phyloP scores from a whole-genome alignment of 495 filamentous ascomycete species.

The Aspergillus egyptiacus region DNA sequence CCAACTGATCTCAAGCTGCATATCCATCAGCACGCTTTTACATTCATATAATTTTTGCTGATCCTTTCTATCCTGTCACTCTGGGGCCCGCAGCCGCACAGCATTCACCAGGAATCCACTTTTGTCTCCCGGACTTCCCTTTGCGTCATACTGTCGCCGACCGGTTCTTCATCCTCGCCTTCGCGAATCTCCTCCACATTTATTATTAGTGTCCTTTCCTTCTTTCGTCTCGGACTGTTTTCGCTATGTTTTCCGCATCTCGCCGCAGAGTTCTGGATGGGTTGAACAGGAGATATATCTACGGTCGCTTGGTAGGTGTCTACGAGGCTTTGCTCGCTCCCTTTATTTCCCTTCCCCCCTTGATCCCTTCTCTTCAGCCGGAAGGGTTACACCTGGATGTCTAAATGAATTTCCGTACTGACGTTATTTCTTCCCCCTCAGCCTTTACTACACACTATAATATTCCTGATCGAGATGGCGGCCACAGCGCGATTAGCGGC shows the following conservation, averaged over 20 bases:
- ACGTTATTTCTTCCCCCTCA: conserved; percentile 29
- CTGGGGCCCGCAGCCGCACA: conserved; percentile 1
- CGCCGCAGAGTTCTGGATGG: conserved; percentile 59
- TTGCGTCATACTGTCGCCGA: conserved; percentile 41
- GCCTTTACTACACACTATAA: conserved; percentile 81
- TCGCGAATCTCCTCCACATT: conserved; percentile 1
- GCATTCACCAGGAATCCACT: conserved; percentile 3
- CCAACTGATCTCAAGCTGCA: no score
- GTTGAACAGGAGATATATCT: conserved; percentile 73
- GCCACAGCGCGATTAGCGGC: conserved; percentile 71
- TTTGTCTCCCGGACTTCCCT: conserved; percentile 12
- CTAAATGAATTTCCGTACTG: conserved; percentile 1
- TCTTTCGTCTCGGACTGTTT: not conserved
- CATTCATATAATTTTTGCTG: no score
- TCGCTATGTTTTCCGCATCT: conserved; percentile 40
- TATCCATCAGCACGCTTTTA: no score
- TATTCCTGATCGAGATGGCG: conserved; percentile 84
- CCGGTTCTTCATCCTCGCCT: conserved; percentile 17
- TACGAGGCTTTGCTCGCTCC: not conserved
- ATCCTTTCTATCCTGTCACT: no score
- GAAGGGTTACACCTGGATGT: not conserved
- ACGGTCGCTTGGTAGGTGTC: conserved; percentile 71
- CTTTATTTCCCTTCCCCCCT: not conserved
- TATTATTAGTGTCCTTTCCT: conserved; percentile 10
- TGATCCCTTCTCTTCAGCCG: conserved; percentile 1